Base-by-base conservation (phyloP, 345 rosid species). In the Triadica sebifera region DNA sequence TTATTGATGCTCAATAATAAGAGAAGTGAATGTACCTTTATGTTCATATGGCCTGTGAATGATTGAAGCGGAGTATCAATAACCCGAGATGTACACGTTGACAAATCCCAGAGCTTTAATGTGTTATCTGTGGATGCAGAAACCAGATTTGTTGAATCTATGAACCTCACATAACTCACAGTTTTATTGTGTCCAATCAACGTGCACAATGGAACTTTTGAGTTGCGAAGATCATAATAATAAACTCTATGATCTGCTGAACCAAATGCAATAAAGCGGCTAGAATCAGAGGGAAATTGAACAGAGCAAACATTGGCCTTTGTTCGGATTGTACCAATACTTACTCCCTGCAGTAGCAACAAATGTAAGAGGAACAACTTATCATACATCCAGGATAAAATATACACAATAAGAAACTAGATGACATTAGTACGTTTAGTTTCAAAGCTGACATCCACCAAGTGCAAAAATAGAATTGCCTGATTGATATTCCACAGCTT, bases 401-500 rank as follows among this genome's bases (percentile, higher is more conserved):
- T 71, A 73, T 59, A 75, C 68, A 51, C 43, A 7, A 4, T 62
- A 72, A 81, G 76, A 84, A 86, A 85, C 79, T 81, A 89, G 84
- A 85, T 75, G 56, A 80, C 78, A 78, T 79, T 67, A 77, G 81
- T 86, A 91, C 84, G 77, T 85, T 89, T 83, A 86, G 86, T 82
- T 91, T 89, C 87, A 81, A 93, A 92, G 93, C 91, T 90, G 90
- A 91, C 86, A 91, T 91, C 87, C 90, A 85, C 85, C 90, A 87
- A 90, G 85, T 78, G 83, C 83, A 88, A 91, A 87, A 88, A 53
- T 87, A 87, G 83, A 89, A 89, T 93, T 95, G 97, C 99, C 97
- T 95, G 99, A 91, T 95, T 93, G 97, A 95, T 93, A 84, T 91
- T 95, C 99, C 99, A 95, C 74, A 93, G 96, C 93, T 93, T 95